Percentiles rank a stretch among this genome's conserved stretches.
Conservation (phyloP, 208 protist genomes). For the Balamuthia mandrillaris region DNA sequence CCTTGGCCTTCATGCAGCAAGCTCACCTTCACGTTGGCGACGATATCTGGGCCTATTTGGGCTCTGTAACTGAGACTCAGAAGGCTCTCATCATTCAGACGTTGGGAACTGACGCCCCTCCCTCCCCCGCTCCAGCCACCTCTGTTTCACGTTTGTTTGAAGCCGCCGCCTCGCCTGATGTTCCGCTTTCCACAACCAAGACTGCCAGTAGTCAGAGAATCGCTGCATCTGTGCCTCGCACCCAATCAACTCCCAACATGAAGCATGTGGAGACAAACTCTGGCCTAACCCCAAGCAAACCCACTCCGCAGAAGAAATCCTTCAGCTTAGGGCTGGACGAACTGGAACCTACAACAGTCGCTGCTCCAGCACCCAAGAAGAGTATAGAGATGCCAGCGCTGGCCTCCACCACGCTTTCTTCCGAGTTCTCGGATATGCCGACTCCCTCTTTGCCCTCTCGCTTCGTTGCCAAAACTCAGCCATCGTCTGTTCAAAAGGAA, state of each 20-base stretch:
- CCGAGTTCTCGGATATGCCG: too few relatives aligned
- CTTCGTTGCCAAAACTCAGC: too few relatives aligned
- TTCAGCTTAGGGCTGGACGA: neutral
- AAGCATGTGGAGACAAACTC: neutral
- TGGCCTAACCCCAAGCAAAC: neutral
- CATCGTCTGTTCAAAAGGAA: too few relatives aligned
- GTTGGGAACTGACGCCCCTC: neutral
- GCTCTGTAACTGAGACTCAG: conserved; percentile 26
- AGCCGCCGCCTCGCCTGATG: too few relatives aligned
- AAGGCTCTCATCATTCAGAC: conserved; percentile 22
- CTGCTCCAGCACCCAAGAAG: neutral
- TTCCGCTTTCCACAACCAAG: too few relatives aligned
- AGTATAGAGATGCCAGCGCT: too few relatives aligned
- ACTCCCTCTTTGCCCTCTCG: too few relatives aligned
- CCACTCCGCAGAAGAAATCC: neutral
- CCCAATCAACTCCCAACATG: neutral
- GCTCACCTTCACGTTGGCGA: conserved; percentile 35
- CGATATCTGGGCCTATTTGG: conserved; percentile 24
- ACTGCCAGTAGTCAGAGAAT: too few relatives aligned
- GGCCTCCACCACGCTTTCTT: too few relatives aligned
- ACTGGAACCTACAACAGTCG: neutral
- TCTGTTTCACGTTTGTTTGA: too few relatives aligned
- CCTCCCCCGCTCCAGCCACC: neutral
- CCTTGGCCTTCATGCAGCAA: conserved; percentile 26
- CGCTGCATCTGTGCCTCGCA: too few relatives aligned